Percentiles rank a stretch among this genome's conserved stretches.
Evolutionary conservation across 306 rosid genomes (phyloP).

Genomic region (Prunus mongolica): DNA sequence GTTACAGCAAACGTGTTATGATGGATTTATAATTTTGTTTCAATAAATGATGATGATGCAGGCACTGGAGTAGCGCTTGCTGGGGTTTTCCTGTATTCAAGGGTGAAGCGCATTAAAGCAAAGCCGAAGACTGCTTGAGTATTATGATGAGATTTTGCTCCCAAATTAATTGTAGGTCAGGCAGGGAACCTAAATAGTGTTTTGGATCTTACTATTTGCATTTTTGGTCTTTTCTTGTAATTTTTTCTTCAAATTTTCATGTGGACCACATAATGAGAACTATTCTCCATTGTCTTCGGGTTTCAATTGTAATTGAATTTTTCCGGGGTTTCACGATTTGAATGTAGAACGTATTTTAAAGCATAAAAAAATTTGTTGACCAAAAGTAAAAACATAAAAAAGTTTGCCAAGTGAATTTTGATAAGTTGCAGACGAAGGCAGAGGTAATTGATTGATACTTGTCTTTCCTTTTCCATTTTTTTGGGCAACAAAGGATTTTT

Average conservation of each 20-base stretch:
- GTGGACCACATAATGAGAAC: not conserved
- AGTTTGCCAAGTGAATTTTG: too few relatives aligned
- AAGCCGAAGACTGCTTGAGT: conserved; percentile 69
- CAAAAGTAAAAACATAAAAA: not conserved
- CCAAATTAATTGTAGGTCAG: conserved; percentile 38
- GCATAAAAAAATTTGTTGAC: not conserved
- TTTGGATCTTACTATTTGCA: not conserved
- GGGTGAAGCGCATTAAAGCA: conserved; percentile 75
- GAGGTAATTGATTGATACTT: too few relatives aligned
- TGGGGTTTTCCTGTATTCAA: conserved; percentile 91
- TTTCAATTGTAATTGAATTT: not conserved
- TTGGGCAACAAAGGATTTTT: too few relatives aligned
- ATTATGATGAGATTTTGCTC: conserved; percentile 28
- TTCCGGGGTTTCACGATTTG: not conserved
- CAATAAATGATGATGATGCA: conserved; percentile 22
- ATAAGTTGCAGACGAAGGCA: too few relatives aligned
- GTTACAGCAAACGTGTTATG: not conserved
- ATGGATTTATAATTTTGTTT: not conserved
- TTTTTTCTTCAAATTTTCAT: not conserved
- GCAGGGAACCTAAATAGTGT: not conserved
- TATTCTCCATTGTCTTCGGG: not conserved
- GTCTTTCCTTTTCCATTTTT: too few relatives aligned
- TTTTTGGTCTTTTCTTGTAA: not conserved
- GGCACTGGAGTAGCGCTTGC: conserved; percentile 91
- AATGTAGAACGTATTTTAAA: not conserved